These are phyloP conservation scores for Calycina marina DNA, from an alignment of 2,329 filamentous ascomycete genomes.

Conservation along the genomic window DNA sequence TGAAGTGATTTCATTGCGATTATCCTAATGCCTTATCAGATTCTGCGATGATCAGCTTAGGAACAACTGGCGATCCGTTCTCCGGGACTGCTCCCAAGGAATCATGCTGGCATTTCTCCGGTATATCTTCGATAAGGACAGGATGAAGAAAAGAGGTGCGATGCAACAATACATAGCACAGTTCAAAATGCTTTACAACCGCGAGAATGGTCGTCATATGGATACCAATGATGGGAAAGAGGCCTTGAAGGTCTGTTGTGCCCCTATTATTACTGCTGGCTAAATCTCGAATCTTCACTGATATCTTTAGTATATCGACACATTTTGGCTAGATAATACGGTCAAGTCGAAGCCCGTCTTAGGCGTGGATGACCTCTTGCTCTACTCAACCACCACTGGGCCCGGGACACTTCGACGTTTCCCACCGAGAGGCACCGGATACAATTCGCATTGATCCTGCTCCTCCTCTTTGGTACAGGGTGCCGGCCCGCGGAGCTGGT, in stretches of 20 bases:
- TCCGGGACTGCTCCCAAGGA: background rate
- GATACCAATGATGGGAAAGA: background rate
- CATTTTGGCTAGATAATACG: background rate
- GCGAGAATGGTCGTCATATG: background rate
- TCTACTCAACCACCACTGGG: background rate
- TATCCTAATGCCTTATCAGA: too few relatives aligned
- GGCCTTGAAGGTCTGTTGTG: background rate
- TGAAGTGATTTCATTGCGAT: too few relatives aligned
- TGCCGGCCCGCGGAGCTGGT: too few relatives aligned
- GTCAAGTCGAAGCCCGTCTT: background rate
- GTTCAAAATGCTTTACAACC: background rate
- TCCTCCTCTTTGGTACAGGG: background rate
- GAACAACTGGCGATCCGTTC: background rate
- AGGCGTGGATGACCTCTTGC: background rate
- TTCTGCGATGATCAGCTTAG: background rate
- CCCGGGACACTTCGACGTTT: background rate
- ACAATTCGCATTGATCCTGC: background rate
- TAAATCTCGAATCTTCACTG: background rate
- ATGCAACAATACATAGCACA: background rate
- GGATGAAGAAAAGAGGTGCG: background rate
- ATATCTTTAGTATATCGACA: background rate
- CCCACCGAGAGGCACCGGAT: background rate
- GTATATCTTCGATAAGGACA: background rate
- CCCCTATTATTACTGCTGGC: background rate
- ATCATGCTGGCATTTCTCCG: background rate